Conservation (phyloP, 2,329 filamentous ascomycete species). For the Talaromyces sp. region DNA sequence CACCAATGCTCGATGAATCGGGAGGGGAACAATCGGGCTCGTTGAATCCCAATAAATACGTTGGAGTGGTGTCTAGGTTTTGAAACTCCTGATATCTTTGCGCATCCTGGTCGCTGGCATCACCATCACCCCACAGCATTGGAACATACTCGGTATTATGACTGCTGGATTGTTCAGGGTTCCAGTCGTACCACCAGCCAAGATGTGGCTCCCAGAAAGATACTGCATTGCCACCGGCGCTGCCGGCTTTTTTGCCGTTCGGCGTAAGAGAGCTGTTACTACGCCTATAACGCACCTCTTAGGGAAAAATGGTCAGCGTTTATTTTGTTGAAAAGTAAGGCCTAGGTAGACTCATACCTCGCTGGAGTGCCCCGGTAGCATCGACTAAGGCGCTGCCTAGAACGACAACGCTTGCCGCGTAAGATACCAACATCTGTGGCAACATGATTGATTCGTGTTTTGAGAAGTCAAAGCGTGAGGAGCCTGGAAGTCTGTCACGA, state of each 20-base stretch:
- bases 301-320: neutral
- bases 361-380: neutral
- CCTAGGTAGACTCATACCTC: neutral
- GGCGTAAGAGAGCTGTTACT: neutral
- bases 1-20: constrained; percentile 1
- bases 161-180: neutral
- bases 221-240: constrained; percentile 4
- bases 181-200: constrained; percentile 9
- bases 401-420: neutral
- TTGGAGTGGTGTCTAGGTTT: neutral
- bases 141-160: neutral
- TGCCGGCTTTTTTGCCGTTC: constrained; percentile 7
- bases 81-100: neutral
- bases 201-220: constrained; percentile 3
- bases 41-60: neutral
- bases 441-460: neutral
- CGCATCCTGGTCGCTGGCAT: neutral
- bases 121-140: constrained; percentile 8
- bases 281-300: neutral
- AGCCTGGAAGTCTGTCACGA: neutral
- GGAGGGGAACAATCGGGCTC: constrained; percentile 4
- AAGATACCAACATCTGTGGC: neutral
- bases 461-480: neutral
- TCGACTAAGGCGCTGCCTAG: neutral
- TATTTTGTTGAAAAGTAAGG: neutral